Evolutionary conservation across 495 filamentous ascomycete species (phyloP), one percentile per base, ranked within the genome.

Genomic region (Chaetomium fimeti): DNA sequence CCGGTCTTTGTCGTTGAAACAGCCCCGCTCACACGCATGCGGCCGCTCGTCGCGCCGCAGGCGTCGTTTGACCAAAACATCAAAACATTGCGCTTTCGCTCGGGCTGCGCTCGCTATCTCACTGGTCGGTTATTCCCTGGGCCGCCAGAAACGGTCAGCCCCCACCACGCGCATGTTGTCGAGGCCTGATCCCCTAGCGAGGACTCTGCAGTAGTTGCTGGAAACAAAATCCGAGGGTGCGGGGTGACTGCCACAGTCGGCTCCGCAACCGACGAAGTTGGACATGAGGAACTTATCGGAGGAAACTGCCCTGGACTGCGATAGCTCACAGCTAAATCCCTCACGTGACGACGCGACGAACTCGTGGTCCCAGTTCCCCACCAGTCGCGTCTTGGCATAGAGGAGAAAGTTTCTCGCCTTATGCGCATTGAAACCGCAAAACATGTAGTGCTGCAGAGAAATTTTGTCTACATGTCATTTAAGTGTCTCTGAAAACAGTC

Each of bases 41-140:
- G 48, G n/a, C 38, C 55, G 16, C 18, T 59, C 5, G 60, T 54
- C 60, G 60, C 51, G 60, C 51, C 57, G 22, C 55, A 38, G 55
- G 47, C 43, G 43, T 42, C 59, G 51, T 55, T 62, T 47, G 55
- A 60, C 53, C 71, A 68, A 69, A 71, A 71, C 68, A 73, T 69
- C 71, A 71, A 66, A 73, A 73, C 71, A 73, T 57, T 11, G 62
- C 66, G 69, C 69, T 69, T 66, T 61, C 66, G 66, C 47, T 59
- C 61, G 20, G 16, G 36, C 32, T 67, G 67, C 65, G 67, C 66
- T 25, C 6, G 60, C 53, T 25, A 52, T 68, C 63, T 68, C 16
- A 73, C 69, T 71, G 71, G 71, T 66, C 60, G 51, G 38, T 55
- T 43, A 20, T 49, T 61, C 5, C 16, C 29, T 47, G 29, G 53